Evolutionary conservation across 106 monocot species (phyloP).

Genomic region (Cymbidium sinense): DNA sequence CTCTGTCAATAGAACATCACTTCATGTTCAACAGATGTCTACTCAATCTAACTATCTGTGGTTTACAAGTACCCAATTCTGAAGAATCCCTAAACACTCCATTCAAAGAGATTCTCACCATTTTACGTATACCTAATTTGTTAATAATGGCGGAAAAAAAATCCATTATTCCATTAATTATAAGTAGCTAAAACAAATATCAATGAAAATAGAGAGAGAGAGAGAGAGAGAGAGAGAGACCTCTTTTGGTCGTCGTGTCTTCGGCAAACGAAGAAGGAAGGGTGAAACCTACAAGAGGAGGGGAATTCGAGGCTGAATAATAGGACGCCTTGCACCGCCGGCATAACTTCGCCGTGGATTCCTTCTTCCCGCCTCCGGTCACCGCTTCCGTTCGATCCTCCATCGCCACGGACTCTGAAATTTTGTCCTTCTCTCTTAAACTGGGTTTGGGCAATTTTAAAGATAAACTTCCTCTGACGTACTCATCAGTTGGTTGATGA

Average conservation of each 20-base stretch:
- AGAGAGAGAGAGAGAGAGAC: conserved; percentile 12
- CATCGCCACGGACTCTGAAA: not conserved
- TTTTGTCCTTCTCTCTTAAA: not conserved
- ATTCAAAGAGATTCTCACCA: not conserved
- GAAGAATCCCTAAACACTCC: not conserved
- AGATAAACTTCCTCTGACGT: too few relatives aligned
- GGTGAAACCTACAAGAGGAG: conserved; percentile 78
- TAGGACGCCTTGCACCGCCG: conserved; percentile 67
- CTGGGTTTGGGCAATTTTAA: too few relatives aligned
- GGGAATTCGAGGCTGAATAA: conserved; percentile 36
- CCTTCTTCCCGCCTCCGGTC: not conserved
- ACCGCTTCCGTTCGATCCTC: not conserved
- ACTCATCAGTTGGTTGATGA: too few relatives aligned
- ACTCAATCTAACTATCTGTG: not conserved
- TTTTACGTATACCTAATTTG: not conserved
- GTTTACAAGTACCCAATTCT: not conserved
- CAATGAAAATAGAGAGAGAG: not conserved
- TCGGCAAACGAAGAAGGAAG: conserved; percentile 95
- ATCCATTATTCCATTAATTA: not conserved
- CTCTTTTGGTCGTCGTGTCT: conserved; percentile 95
- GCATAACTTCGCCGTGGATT: conserved; percentile 31
- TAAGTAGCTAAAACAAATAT: not conserved
- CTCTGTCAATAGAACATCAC: not conserved
- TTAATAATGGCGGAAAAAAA: not conserved
- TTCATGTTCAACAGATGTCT: not conserved